Conservation (phyloP, 306 rosid genomes). For the Heteromeles arbutifolia region DNA sequence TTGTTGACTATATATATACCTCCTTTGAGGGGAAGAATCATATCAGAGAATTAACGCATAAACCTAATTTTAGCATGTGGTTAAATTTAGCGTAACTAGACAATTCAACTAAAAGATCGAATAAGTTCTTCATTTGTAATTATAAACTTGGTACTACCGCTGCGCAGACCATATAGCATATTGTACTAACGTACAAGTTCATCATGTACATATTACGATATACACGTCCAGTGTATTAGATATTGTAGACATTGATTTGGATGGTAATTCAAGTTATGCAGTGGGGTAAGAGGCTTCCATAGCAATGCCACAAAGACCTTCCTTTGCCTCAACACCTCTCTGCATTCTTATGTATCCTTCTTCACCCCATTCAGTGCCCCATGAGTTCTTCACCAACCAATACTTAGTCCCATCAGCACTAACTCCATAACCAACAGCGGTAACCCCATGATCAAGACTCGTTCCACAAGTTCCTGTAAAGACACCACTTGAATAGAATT, state of each 20-base stretch:
- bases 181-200: background rate
- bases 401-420: conserved; percentile 28
- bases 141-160: background rate
- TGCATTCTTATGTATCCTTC: too few species aligned
- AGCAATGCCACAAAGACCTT: too few species aligned
- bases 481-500: conserved; percentile 29
- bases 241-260: background rate
- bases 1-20: too few species aligned
- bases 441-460: conserved; percentile 33
- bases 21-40: too few species aligned
- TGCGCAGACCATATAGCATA: background rate
- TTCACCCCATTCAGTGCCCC: too few species aligned
- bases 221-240: background rate
- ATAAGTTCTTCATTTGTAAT: background rate
- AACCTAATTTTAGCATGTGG: background rate
- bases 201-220: background rate
- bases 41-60: too few species aligned
- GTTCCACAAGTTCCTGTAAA: conserved; percentile 34
- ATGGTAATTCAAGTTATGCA: conserved; percentile 2
- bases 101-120: background rate
- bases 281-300: conserved; percentile 38
- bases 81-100: background rate
- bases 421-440: conserved; percentile 34
- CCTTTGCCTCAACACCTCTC: too few species aligned
- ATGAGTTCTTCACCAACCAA: conserved; percentile 16